Evolutionary conservation across 1,284 basidiomycete genomes (phyloP), one percentile per base, ranked within the genome.

Genomic region (Leccinum cinnamomeum): DNA sequence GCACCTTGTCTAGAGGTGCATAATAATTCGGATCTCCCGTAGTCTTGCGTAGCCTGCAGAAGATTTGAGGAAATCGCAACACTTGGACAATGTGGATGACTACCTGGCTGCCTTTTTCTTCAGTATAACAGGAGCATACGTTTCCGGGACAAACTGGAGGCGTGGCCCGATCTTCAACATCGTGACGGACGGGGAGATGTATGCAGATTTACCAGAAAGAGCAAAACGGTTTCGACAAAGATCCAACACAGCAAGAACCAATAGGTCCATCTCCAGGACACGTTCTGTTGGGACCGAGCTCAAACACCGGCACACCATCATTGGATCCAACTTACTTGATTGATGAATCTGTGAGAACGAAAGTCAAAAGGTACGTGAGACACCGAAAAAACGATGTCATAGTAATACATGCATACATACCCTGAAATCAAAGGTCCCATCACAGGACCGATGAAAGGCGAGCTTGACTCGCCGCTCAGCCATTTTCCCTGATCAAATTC

Each of bases 241-340:
- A 79, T 79, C 87, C 87, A 90, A 44, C 89, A 88, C 2, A 88
- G 69, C 56, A 89, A 73, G 28, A 89, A 75, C 62, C 87, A 84
- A 73, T 88, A 94, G 0, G 89, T 91, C 92, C 91, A 94, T 58
- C 89, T 77, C 92, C 92, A 95, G 61, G 82, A 66, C 0, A 84
- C 68, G 66, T 90, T 80, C 81, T 87, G 66, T 51, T 16, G 25
- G 5, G 33, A 30, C 2, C 11, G 10, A 18, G 37, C 37, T 62
- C 30, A 55, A 35, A 59, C 58, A 39, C 18, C 18, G 11, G 20
- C 46, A 48, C 11, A 20, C 18, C 46, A 48, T 11, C 11, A 7
- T 48, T 20, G 25, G 48, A 54, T 46, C 10, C 8, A 25, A 23
- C 76, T 50, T 53, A 79, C 78, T 63, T 87, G 77, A 57, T 78